phyloP scores from a whole-genome alignment of 73 alveolate species.

The Symbiodinium pilosum region DNA sequence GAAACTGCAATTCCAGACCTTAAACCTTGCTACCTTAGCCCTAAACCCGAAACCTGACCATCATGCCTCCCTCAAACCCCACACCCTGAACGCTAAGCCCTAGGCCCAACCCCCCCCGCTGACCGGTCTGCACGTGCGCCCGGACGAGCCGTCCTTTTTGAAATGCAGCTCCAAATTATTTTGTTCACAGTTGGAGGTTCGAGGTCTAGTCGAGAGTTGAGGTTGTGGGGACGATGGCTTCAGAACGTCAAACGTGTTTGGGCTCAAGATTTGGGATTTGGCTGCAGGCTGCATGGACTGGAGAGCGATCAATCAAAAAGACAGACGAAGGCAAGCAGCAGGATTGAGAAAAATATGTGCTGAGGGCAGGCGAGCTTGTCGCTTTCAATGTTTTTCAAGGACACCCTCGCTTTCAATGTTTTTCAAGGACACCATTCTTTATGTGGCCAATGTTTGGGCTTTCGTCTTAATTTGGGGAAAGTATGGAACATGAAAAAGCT shows the following conservation, averaged over 20 bases:
- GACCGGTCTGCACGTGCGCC: conserved; percentile 78
- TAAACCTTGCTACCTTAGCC: background rate
- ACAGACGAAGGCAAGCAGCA: too few relatives aligned
- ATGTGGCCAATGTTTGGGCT: too few relatives aligned
- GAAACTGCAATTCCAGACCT: background rate
- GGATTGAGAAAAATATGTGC: too few relatives aligned
- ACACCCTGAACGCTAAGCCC: background rate
- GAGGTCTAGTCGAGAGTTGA: background rate
- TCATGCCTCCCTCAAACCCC: background rate
- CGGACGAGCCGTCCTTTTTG: conserved; percentile 26
- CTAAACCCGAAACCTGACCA: too few relatives aligned
- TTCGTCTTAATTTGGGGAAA: too few relatives aligned
- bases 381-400: too few relatives aligned
- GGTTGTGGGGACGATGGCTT: background rate
- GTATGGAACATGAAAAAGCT: too few relatives aligned
- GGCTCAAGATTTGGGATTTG: background rate
- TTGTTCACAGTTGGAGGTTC: background rate
- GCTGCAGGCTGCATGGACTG: too few relatives aligned
- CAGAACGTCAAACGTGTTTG: background rate
- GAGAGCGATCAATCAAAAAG: too few relatives aligned
- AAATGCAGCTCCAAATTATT: background rate
- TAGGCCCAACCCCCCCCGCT: background rate
- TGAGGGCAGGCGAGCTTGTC: too few relatives aligned
- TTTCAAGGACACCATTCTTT: too few relatives aligned
- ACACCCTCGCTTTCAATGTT: too few relatives aligned